A percentile compares a stretch with the other conserved stretches of the same genome.
phyloP scores from a whole-genome alignment of 495 filamentous ascomycete genomes.

The Penicillium steckii region DNA sequence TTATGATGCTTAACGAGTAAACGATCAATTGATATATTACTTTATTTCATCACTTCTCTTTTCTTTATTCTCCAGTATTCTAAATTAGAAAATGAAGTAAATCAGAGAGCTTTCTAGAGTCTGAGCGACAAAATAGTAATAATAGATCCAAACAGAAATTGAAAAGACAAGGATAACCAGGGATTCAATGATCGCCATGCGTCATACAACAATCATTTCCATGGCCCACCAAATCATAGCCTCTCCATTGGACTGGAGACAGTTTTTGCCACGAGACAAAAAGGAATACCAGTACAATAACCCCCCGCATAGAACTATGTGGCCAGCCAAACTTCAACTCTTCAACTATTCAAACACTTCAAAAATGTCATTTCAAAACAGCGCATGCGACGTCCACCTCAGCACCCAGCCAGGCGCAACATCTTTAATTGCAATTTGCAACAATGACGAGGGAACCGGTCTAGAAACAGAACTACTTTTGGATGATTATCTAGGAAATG shows the following conservation, averaged over 20 bases:
- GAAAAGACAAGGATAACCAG: neutral
- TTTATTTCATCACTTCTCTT: neutral
- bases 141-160: neutral
- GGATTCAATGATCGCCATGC: neutral
- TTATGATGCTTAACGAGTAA: constrained; percentile 4
- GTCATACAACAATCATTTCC: neutral
- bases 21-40: neutral
- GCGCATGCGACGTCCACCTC: constrained; percentile 13
- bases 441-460: constrained; percentile 17
- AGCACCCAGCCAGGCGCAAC: constrained; percentile 2
- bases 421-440: constrained; percentile 12
- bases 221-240: neutral
- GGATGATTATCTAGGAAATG: constrained; percentile 14
- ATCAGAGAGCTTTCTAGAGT: too few relatives aligned
- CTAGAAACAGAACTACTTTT: constrained; percentile 8
- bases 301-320: neutral
- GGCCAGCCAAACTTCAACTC: neutral
- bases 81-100: too few relatives aligned
- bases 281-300: neutral
- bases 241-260: neutral
- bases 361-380: constrained; percentile 17
- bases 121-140: too few relatives aligned
- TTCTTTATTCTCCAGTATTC: neutral
- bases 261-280: neutral
- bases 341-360: neutral